Evolutionary conservation across 2,329 filamentous ascomycete species (phyloP), one percentile per base, ranked within the genome.

Genomic region (Ciborinia camelliae): DNA sequence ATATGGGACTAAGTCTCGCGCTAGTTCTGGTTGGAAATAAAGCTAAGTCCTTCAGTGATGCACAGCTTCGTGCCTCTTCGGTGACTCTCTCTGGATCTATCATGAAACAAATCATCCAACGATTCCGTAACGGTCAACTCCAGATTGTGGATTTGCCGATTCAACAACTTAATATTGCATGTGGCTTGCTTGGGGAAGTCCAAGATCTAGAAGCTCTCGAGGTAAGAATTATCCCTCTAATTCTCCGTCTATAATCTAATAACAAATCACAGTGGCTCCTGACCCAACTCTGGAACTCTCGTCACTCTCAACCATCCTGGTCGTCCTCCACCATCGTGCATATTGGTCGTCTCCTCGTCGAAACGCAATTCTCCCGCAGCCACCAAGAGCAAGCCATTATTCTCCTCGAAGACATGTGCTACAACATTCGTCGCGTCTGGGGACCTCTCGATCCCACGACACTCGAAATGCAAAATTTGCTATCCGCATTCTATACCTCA

Each of bases 101-200:
- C 65, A 75, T 79, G 43, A 74, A 74, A 41, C 76, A 77, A 37
- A 77, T 82, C 0, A 73, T 84, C 8, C 69, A 73, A 9, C 78
- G 78, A 9, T 78, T 81, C 68, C 75, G 74, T 53, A 32, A 74
- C 77, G 71, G 76, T 23, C 73, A 81, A 23, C 76, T 83, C 51
- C 78, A 81, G 65, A 76, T 82, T 48, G 72, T 77, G 18, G 75
- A 77, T 12, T 69, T 84, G 20, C 75, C 75, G 26, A 77, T 81
- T 60, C 74, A 77, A 39, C 80, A 82, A 45, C 72, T 84, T 0
- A 77, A 77, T 23, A 77, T 78, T 9, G 74, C 83, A 1, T 75
- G 81, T 35, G 76, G 76, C 12, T 73, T 84, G 4, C 75, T 84
- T 1, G 81, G 81, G 37, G 77, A 79, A 30, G 80, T 82, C 65